Evolutionary conservation across 2,329 filamentous ascomycete species (phyloP).

Genomic region (Myriangium duriaei): DNA sequence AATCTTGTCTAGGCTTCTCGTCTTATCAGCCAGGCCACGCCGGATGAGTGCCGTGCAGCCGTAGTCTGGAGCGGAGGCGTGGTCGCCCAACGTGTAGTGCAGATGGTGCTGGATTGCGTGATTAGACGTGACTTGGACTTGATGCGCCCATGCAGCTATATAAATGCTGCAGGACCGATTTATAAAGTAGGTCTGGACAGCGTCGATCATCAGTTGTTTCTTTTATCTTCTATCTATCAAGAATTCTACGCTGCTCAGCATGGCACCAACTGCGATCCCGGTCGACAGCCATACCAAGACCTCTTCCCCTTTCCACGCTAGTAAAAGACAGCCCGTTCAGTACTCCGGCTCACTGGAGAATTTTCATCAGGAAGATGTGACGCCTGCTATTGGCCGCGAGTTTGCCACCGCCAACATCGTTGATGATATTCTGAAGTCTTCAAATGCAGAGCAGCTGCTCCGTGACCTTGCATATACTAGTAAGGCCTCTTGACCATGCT

Average conservation of each 20-base stretch:
- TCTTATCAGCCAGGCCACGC: no score
- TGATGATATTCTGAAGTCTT: conserved; percentile 14
- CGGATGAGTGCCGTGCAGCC: no score
- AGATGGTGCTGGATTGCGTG: conserved; percentile 8
- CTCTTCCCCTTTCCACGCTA: neutral
- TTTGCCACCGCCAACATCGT: conserved; percentile 13
- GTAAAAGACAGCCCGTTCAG: conserved; percentile 5
- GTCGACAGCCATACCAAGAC: conserved; percentile 3
- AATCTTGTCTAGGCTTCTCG: no score
- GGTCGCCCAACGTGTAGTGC: no score
- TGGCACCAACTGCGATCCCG: conserved; percentile 6
- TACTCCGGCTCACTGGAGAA: conserved; percentile 13
- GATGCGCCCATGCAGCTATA: no score
- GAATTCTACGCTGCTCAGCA: no score
- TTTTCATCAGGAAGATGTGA: conserved; percentile 14
- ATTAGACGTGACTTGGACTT: conserved; percentile 10
- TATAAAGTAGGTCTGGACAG: no score
- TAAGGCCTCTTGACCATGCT: conserved; percentile 1
- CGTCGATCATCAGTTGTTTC: no score
- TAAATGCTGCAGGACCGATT: no score
- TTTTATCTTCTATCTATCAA: no score
- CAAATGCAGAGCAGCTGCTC: conserved; percentile 14
- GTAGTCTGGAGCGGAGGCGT: no score
- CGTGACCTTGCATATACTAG: conserved; percentile 16
- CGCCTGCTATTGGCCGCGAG: conserved; percentile 16